A percentile compares a stretch with the other conserved stretches of the same genome.
Conservation (phyloP, 805 yeast species). For the Kazachstania psychrophila region DNA sequence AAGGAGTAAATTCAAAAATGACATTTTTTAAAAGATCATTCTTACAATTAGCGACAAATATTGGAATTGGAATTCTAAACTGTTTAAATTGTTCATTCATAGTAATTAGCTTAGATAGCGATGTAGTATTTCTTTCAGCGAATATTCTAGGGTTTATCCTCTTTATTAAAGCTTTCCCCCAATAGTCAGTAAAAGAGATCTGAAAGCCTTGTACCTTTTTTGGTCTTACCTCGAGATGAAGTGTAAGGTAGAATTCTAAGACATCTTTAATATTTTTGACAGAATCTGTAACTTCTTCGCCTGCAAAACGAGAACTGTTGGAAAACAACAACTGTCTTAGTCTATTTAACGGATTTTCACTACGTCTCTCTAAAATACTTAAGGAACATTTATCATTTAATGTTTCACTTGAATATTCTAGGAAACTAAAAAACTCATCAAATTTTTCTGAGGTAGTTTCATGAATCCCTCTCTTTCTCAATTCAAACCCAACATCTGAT, state of each 20-base stretch:
- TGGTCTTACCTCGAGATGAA: conserved; percentile 46
- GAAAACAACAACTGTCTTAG: conserved; percentile 11
- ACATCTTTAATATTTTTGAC: conserved; percentile 28
- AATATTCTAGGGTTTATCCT: conserved; percentile 24
- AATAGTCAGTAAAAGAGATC: conserved; percentile 55
- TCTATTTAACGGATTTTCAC: conserved; percentile 8
- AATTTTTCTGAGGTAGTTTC: too few relatives aligned
- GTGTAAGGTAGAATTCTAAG: conserved; percentile 39
- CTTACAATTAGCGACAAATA: conserved; percentile 36
- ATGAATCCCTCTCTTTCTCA: neutral
- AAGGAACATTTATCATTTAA: too few relatives aligned
- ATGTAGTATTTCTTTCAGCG: conserved; percentile 34
- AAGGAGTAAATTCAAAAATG: conserved; percentile 52
- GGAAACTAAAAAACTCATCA: conserved; percentile 15
- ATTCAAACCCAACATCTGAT: too few relatives aligned
- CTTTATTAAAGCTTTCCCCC: conserved; percentile 55
- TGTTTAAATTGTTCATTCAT: conserved; percentile 29
- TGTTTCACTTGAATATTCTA: too few relatives aligned
- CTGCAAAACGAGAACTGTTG: conserved; percentile 8
- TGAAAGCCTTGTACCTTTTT: conserved; percentile 47
- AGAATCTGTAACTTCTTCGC: conserved; percentile 13
- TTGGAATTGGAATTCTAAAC: conserved; percentile 41
- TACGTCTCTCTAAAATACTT: conserved; percentile 10
- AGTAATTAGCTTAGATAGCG: conserved; percentile 27
- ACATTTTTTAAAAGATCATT: conserved; percentile 30